A percentile compares a stretch with the other conserved stretches of the same genome.
These are phyloP conservation scores for Bipolaris bicolor DNA, from an alignment of 2,329 filamentous ascomycete species.

Conservation along the genomic window DNA sequence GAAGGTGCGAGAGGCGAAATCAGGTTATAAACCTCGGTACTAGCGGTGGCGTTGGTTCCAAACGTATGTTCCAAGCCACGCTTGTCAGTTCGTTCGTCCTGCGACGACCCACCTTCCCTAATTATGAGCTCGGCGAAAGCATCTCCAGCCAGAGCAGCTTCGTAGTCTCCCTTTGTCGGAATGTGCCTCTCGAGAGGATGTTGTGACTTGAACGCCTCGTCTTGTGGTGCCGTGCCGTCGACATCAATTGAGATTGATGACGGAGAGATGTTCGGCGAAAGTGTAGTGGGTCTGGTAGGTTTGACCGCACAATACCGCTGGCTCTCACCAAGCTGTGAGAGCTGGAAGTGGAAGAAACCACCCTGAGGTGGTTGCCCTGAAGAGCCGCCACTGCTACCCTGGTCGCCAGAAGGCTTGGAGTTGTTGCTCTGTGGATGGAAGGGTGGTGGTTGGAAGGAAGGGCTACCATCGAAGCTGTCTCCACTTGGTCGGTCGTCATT, in stretches of 20 bases:
- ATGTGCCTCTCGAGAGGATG: conserved; percentile 20
- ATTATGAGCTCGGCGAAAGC: conserved; percentile 34
- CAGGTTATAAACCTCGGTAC: neutral
- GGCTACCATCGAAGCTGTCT: conserved; percentile 32
- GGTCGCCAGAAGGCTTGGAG: conserved; percentile 28
- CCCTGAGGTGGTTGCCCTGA: conserved; percentile 22
- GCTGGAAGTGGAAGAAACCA: conserved; percentile 44
- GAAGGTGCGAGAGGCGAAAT: neutral
- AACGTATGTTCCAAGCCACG: conserved; percentile 1
- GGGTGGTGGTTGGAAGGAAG: conserved; percentile 29
- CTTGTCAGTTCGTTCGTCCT: neutral
- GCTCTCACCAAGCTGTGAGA: conserved; percentile 29
- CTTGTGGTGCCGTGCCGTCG: neutral
- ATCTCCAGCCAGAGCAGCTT: conserved; percentile 42
- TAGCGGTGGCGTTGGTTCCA: neutral
- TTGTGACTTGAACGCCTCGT: conserved; percentile 3
- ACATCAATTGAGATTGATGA: conserved; percentile 7
- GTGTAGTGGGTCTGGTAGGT: conserved; percentile 18
- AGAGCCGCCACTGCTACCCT: conserved; percentile 21
- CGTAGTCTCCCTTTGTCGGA: conserved; percentile 31
- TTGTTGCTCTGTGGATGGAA: conserved; percentile 26
- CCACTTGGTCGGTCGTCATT: conserved; percentile 36
- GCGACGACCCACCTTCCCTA: neutral
- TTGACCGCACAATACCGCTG: conserved; percentile 18
- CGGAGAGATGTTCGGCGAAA: conserved; percentile 19